phyloP scores from a whole-genome alignment of 2,329 filamentous ascomycete species.

The Claviceps africana region DNA sequence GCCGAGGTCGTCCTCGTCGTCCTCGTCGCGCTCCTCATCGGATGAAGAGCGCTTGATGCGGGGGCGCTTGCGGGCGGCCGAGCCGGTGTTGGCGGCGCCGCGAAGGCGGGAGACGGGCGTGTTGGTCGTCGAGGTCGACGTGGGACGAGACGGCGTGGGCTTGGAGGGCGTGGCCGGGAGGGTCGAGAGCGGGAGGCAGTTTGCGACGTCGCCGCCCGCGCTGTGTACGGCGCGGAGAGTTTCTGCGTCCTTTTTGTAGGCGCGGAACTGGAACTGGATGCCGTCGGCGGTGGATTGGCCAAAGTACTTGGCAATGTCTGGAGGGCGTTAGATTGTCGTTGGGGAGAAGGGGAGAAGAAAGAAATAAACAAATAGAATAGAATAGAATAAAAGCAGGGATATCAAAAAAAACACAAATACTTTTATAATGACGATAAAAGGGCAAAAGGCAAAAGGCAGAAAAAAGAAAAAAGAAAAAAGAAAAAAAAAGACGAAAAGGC shows the following conservation, averaged over 20 bases:
- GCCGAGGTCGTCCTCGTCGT: conserved; percentile 21
- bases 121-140: neutral
- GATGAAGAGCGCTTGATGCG: conserved; percentile 15
- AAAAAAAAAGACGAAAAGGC: neutral
- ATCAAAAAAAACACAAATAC: neutral
- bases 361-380: too few relatives aligned
- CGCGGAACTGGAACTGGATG: conserved; percentile 46
- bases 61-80: conserved; percentile 14
- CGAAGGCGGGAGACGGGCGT: neutral
- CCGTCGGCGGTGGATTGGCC: conserved; percentile 44
- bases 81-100: conserved; percentile 1
- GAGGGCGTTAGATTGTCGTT: conserved; percentile 5
- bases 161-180: conserved; percentile 18
- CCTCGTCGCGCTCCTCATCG: conserved; percentile 14
- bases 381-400: neutral
- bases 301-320: conserved; percentile 46
- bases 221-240: conserved; percentile 30
- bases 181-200: conserved; percentile 19
- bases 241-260: conserved; percentile 39
- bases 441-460: neutral
- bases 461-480: neutral
- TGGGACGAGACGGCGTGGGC: conserved; percentile 6
- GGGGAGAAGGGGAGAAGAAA: neutral
- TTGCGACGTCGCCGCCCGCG: conserved; percentile 31
- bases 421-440: too few relatives aligned